Base-by-base conservation (phyloP, 2,329 filamentous ascomycete species). In the Trichoderma atrobrunneum region DNA sequence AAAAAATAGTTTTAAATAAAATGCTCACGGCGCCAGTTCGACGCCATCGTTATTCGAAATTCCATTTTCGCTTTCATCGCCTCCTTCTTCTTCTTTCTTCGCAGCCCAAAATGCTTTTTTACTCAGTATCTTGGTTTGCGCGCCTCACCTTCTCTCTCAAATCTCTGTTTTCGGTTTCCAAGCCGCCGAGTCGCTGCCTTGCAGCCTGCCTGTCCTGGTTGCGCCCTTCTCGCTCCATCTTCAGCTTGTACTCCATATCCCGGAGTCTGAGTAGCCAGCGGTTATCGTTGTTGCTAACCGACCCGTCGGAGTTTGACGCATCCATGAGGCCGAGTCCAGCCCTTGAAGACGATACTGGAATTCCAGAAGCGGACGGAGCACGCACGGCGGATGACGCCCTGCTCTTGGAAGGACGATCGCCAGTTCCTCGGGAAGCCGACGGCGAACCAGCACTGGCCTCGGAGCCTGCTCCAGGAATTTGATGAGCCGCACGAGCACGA, bases 171-270 rank as follows among this genome's bases (percentile, higher is more conserved):
- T 94, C 91, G 69, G 87, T 84, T 78, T 91, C 88, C n/a, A 92
- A 87, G 73, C 94, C 92, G 72, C 94, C 91, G 0, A 97, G 83
- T 67, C 95, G 86, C 83, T 94, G 92, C 70, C 93, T 85, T 32
- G 95, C 95, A 28, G 94, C 94, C 62, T 88, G 92, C 4, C 96
- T 89, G 82, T 99, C 96, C 72, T 97, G 85, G 68, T 97, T 85
- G 59, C 96, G 85, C 1, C 91, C 94, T 81, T 98, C 96, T 16
- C 96, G 86, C 83, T 99, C 96, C 60, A 93, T 91, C 81, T 97
- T 97, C 21, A 99, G 85, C 76, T 97, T 90, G 75, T 91, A 88
- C 84, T 99, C 96, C 76, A 98, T 85, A 79, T 98, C 95, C 72
- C 93, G 90, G 39, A 98, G 85, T 7, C 96, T 86, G 74, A 97